Conservation (phyloP, 2,329 filamentous ascomycete species). For the Colletotrichum limetticola region DNA sequence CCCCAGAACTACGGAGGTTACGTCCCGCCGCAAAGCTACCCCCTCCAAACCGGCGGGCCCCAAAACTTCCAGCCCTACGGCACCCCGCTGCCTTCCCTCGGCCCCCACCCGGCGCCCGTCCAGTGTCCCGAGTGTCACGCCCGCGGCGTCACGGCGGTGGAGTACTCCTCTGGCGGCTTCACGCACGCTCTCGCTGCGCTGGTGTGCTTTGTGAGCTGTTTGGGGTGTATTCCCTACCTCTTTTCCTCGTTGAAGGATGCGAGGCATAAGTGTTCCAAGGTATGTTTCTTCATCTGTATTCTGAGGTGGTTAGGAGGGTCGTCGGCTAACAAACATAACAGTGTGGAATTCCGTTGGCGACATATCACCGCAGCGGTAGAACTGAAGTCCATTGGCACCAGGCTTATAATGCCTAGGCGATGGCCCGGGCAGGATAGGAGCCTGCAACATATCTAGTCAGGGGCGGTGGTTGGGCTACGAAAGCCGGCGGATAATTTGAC, state of each 20-base stretch:
- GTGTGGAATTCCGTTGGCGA: slow-evolving; percentile 39
- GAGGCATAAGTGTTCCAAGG: slow-evolving; percentile 37
- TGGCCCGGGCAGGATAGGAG: neutral
- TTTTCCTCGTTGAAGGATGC: slow-evolving; percentile 38
- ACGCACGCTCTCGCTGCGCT: slow-evolving; percentile 38
- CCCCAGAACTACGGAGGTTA: neutral
- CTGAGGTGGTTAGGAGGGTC: neutral
- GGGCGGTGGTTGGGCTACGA: too few relatives aligned
- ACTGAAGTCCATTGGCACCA: slow-evolving; percentile 38
- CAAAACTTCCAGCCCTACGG: slow-evolving; percentile 33
- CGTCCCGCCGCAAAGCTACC: slow-evolving; percentile 1
- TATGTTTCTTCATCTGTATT: slow-evolving; percentile 1
- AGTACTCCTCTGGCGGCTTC: slow-evolving; percentile 37
- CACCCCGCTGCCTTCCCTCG: slow-evolving; percentile 36
- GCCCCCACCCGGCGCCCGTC: slow-evolving; percentile 35
- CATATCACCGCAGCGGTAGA: slow-evolving; percentile 40
- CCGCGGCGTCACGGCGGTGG: slow-evolving; percentile 37
- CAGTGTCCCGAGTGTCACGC: slow-evolving; percentile 38
- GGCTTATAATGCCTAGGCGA: neutral
- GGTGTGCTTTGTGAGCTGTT: slow-evolving; percentile 37
- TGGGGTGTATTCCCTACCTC: slow-evolving; percentile 40
- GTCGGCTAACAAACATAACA: slow-evolving; percentile 23
- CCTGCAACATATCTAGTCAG: too few relatives aligned
- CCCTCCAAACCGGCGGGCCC: slow-evolving; percentile 13
- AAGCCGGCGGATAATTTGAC: too few relatives aligned